phyloP scores from a whole-genome alignment of 169 alveolate genomes.

The Eimeria falciformis region DNA sequence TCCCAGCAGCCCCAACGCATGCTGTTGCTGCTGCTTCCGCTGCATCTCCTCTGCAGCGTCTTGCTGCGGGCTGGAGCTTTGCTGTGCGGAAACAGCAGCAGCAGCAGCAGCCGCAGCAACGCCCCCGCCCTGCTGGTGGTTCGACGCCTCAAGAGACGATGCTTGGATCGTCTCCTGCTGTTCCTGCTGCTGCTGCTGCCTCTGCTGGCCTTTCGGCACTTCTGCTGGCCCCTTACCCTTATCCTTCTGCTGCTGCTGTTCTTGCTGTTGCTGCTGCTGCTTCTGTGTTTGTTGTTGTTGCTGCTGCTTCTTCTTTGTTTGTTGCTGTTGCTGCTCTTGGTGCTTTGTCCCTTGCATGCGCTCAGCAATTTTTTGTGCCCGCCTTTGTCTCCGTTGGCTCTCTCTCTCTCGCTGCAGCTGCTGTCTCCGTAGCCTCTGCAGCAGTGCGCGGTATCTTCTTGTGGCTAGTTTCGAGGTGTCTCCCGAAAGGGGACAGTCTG shows the following conservation, averaged over 20 bases:
- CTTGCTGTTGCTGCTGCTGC: neutral
- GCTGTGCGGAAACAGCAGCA: too few relatives aligned
- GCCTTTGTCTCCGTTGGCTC: neutral
- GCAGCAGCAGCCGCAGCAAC: too few relatives aligned
- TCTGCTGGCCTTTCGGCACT: neutral
- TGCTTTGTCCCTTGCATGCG: neutral
- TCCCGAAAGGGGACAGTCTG: constrained; percentile 13
- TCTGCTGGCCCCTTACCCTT: neutral
- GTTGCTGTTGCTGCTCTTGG: neutral
- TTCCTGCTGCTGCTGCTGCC: neutral
- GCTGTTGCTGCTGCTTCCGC: constrained; percentile 2
- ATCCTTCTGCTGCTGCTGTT: neutral
- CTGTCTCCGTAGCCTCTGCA: neutral
- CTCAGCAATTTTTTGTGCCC: neutral
- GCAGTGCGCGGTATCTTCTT: neutral
- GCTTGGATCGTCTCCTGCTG: neutral
- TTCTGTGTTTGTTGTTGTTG: neutral
- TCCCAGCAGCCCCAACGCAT: neutral
- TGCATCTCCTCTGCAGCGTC: neutral
- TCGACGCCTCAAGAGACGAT: neutral
- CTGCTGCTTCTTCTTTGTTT: neutral
- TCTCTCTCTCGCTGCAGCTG: neutral
- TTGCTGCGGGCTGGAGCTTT: neutral
- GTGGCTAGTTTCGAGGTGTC: neutral
- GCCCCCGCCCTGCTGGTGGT: too few relatives aligned